Evolutionary conservation across 768 basidiomycete species (phyloP).

Genomic region (Glaciozyma martinii): DNA sequence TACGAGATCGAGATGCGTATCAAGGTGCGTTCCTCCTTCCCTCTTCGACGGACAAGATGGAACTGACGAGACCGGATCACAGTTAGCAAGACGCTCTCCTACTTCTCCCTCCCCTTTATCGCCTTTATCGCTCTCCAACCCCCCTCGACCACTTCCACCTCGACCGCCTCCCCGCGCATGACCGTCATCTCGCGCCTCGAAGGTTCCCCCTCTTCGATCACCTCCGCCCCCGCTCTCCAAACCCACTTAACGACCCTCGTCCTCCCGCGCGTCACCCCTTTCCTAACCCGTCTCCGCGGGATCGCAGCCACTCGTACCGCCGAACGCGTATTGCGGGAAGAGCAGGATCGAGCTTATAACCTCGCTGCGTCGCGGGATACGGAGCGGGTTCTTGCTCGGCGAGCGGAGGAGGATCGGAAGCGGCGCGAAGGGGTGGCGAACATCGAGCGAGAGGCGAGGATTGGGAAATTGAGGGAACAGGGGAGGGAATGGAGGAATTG

Average conservation of each 20-base stretch:
- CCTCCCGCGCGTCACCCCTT: slow-evolving; percentile 70
- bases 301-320: slow-evolving; percentile 41
- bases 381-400: slow-evolving; percentile 55
- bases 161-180: slow-evolving; percentile 41
- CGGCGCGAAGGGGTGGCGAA: slow-evolving; percentile 23
- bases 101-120: slow-evolving; percentile 85
- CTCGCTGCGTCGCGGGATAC: slow-evolving; percentile 58
- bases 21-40: slow-evolving; percentile 45
- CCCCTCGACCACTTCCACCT: slow-evolving; percentile 40
- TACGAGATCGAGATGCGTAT: slow-evolving; percentile 73
- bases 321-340: slow-evolving; percentile 58
- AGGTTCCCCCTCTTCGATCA: slow-evolving; percentile 50
- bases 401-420: slow-evolving; percentile 46
- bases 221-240: slow-evolving; percentile 48
- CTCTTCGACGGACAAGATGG: slow-evolving; percentile 21
- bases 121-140: slow-evolving; percentile 85
- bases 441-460: slow-evolving; percentile 27
- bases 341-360: slow-evolving; percentile 65
- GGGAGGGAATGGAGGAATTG: slow-evolving; percentile 58
- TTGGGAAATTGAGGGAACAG: slow-evolving; percentile 32
- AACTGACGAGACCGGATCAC: slow-evolving; percentile 46
- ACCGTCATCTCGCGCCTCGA: slow-evolving; percentile 81
- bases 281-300: slow-evolving; percentile 55
- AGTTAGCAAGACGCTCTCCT: slow-evolving; percentile 50
- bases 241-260: slow-evolving; percentile 62